phyloP scores from a whole-genome alignment of 2,329 filamentous ascomycete species.

The Hypoxylon sp. region DNA sequence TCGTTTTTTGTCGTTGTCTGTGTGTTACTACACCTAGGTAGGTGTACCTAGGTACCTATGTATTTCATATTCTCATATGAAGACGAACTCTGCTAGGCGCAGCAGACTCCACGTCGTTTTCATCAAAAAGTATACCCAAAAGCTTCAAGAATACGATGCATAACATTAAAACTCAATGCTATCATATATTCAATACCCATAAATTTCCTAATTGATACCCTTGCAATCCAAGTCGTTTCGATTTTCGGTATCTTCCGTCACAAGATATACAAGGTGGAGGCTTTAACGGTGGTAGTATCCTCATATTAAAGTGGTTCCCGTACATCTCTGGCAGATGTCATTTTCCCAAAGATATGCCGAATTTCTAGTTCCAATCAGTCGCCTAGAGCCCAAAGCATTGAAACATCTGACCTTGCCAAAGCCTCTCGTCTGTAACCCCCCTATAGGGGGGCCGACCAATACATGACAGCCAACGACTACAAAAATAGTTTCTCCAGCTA shows the following conservation, averaged over 20 bases:
- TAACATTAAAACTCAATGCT: slow-evolving; percentile 8
- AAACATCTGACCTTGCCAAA: slow-evolving; percentile 23
- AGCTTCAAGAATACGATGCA: slow-evolving; percentile 1
- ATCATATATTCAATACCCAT: slow-evolving; percentile 10
- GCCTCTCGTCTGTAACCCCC: slow-evolving; percentile 20
- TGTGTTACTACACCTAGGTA: slow-evolving; percentile 8
- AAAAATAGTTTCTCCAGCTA: slow-evolving; percentile 41
- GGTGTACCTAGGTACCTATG: too few relatives aligned
- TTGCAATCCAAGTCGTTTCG: slow-evolving; percentile 14
- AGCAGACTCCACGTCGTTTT: slow-evolving; percentile 20
- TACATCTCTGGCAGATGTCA: slow-evolving; percentile 6
- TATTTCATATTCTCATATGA: background rate
- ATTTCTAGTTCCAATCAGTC: slow-evolving; percentile 3
- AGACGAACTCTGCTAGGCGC: slow-evolving; percentile 22
- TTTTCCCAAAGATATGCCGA: background rate
- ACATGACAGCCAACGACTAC: slow-evolving; percentile 2
- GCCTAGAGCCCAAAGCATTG: slow-evolving; percentile 1
- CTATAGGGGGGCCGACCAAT: slow-evolving; percentile 6
- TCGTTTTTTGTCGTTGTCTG: background rate
- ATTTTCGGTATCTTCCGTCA: slow-evolving; percentile 26
- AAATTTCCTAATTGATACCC: slow-evolving; percentile 13
- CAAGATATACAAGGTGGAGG: slow-evolving; percentile 3
- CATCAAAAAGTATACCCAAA: slow-evolving; percentile 2
- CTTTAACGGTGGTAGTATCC: slow-evolving; percentile 1
- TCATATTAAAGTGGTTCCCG: slow-evolving; percentile 8